A percentile compares a stretch with the other conserved stretches of the same genome.
Conservation (phyloP, 495 filamentous ascomycete genomes). For the Hyaloscypha bicolor region DNA sequence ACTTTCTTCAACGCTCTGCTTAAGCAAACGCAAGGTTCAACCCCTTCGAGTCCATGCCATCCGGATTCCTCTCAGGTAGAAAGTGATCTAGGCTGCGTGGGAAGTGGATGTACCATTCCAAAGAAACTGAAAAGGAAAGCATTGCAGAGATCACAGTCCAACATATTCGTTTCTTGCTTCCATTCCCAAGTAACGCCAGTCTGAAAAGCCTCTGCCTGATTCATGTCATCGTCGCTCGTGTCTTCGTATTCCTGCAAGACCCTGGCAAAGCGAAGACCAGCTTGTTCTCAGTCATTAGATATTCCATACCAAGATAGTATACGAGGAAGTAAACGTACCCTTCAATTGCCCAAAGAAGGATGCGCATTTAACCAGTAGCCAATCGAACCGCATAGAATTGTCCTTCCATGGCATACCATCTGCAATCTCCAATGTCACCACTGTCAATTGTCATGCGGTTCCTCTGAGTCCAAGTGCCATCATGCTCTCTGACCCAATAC, state of each 20-base stretch:
- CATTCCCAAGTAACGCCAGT: not conserved
- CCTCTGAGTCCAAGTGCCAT: conserved; percentile 48
- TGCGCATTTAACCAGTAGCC: not conserved
- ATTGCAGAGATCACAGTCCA: not conserved
- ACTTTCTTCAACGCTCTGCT: not conserved
- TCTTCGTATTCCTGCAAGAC: not conserved
- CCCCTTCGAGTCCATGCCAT: not conserved
- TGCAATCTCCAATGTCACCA: conserved; percentile 43
- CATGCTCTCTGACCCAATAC: conserved; percentile 52
- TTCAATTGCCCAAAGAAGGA: not conserved
- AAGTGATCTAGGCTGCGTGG: not conserved
- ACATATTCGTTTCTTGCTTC: not conserved
- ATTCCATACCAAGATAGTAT: not conserved
- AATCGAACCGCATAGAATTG: conserved; percentile 51
- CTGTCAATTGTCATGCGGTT: conserved; percentile 52
- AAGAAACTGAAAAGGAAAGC: not conserved
- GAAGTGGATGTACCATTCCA: not conserved
- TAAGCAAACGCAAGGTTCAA: not conserved
- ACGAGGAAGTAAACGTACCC: not conserved
- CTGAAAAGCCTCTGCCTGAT: not conserved
- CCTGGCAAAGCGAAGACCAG: not conserved
- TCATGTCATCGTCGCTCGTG: not conserved
- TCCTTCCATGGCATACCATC: conserved; percentile 52
- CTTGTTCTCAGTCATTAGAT: not conserved
- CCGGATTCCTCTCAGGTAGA: not conserved